Evolutionary conservation across 108 stramenopile species (phyloP).

Genomic region (Discostella stelligeroides): DNA sequence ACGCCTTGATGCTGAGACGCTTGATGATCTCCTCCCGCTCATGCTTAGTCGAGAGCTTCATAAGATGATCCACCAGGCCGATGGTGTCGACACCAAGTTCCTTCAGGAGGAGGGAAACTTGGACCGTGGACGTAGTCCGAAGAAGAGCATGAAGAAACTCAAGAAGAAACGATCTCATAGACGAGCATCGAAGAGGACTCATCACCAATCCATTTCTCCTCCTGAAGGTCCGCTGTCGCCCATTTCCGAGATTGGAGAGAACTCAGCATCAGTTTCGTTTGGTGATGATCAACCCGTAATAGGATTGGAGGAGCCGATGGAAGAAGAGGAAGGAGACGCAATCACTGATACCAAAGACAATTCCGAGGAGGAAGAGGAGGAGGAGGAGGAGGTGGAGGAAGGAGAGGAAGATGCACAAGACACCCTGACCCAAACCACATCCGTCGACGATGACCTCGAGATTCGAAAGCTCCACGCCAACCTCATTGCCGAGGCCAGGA

Average conservation of each 20-base stretch:
- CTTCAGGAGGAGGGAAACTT: constrained; percentile 22
- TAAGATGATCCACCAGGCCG: constrained; percentile 37
- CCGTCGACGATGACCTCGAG: constrained; percentile 24
- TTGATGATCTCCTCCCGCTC: constrained; percentile 44
- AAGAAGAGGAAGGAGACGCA: constrained; percentile 15
- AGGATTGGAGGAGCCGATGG: constrained; percentile 8
- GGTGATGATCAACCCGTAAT: constrained; percentile 19
- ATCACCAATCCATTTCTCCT: constrained; percentile 1
- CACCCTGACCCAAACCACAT: not conserved
- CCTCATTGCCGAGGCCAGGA: constrained; percentile 41
- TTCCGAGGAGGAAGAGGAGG: constrained; percentile 5
- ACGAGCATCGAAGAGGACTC: not conserved
- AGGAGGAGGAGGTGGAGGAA: constrained; percentile 7
- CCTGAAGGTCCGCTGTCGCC: constrained; percentile 12
- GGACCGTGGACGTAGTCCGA: constrained; percentile 9
- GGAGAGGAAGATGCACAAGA: constrained; percentile 23
- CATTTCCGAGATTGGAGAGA: constrained; percentile 32
- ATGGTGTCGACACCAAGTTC: constrained; percentile 45
- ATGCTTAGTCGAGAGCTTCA: constrained; percentile 50
- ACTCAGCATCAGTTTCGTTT: not conserved
- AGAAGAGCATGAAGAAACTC: constrained; percentile 30
- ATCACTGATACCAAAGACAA: too few species aligned
- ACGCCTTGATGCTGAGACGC: constrained; percentile 42
- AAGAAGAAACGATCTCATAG: constrained; percentile 34
- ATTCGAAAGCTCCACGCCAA: constrained; percentile 33